A percentile compares a stretch with the other conserved stretches of the same genome.
phyloP scores from a whole-genome alignment of 2,329 filamentous ascomycete genomes.

The Stachybotrys echinatus region DNA sequence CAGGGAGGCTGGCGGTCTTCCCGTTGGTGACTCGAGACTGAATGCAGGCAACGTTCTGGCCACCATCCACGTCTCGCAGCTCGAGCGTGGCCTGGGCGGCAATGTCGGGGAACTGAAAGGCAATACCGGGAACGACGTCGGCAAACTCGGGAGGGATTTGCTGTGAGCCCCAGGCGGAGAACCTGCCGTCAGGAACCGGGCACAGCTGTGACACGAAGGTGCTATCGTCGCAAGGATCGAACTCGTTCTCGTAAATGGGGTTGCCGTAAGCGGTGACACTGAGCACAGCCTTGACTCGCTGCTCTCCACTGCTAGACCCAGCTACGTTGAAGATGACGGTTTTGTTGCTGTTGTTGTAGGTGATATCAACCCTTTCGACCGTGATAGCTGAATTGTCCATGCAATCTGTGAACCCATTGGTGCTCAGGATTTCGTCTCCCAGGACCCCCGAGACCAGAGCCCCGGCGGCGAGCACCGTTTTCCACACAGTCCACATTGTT shows the following conservation, averaged over 20 bases:
- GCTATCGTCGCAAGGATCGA: constrained; percentile 71
- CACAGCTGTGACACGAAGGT: constrained; percentile 73
- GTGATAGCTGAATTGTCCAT: constrained; percentile 47
- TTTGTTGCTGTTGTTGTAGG: constrained; percentile 71
- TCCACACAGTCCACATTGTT: constrained; percentile 26
- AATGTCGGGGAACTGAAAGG: constrained; percentile 86
- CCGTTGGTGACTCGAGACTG: constrained; percentile 79
- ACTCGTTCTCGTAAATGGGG: constrained; percentile 70
- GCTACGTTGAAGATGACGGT: constrained; percentile 76
- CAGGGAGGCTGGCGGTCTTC: constrained; percentile 70
- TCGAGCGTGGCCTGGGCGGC: constrained; percentile 77
- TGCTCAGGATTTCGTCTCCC: constrained; percentile 69
- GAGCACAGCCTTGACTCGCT: constrained; percentile 76
- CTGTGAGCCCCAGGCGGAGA: constrained; percentile 68
- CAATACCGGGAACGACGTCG: constrained; percentile 75
- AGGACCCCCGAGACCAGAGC: constrained; percentile 43
- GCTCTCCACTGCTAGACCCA: constrained; percentile 65
- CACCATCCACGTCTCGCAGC: constrained; percentile 57
- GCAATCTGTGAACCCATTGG: constrained; percentile 75
- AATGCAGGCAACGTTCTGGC: constrained; percentile 71
- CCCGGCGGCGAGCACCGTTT: constrained; percentile 25
- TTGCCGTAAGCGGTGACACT: constrained; percentile 80
- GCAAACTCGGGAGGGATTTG: constrained; percentile 67
- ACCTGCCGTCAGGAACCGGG: constrained; percentile 73
- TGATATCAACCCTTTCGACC: constrained; percentile 69